phyloP scores from a whole-genome alignment of 257 asterid species.

The Datura wrightii region DNA sequence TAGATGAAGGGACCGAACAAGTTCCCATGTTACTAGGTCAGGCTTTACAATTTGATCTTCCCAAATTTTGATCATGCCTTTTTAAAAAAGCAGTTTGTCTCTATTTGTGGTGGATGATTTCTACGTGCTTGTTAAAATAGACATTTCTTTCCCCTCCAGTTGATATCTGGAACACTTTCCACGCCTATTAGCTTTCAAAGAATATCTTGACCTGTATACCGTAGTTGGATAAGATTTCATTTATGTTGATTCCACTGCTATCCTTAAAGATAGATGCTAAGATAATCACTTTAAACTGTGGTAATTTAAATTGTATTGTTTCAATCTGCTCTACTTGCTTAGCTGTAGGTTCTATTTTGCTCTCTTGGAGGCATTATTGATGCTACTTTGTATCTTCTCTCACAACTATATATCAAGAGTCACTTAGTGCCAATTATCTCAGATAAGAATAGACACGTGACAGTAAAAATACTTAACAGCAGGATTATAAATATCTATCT shows the following conservation, averaged over 20 bases:
- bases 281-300: background rate
- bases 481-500: constrained; percentile 88
- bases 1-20: background rate
- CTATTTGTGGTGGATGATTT: constrained; percentile 6
- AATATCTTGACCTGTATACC: background rate
- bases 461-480: constrained; percentile 58
- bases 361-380: background rate
- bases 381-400: background rate
- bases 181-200: background rate
- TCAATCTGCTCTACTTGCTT: background rate
- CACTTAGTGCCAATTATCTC: background rate
- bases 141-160: background rate
- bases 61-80: background rate
- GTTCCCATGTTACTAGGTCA: background rate
- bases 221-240: background rate
- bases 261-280: constrained; percentile 6
- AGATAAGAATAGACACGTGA: background rate
- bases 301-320: background rate
- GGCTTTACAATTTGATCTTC: background rate
- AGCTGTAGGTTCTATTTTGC: background rate
- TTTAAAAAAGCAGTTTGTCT: background rate
- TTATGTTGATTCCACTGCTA: background rate
- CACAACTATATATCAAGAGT: constrained; percentile 21
- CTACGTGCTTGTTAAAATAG: background rate
- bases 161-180: background rate